Evolutionary conservation across 225 moss, liverwort and hornwort species (phyloP), one percentile per base, ranked within the genome.

Genomic region (Asterella californica): DNA sequence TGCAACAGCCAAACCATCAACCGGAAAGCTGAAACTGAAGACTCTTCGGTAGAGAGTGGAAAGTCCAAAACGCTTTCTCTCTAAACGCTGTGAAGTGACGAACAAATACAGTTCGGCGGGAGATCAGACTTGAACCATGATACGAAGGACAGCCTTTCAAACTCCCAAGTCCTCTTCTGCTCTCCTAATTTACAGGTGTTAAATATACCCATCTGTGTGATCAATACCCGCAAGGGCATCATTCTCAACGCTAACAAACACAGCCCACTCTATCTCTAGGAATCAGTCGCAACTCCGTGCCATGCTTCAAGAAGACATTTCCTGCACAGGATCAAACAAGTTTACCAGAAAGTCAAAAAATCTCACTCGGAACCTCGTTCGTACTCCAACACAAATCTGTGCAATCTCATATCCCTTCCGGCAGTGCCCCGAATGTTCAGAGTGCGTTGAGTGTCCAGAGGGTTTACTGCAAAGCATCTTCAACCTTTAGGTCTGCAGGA

Each of bases 221-320:
- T 47, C 24, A 48, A 14, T 53, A 27, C n/a, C 15, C 32, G 15
- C 53, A 53, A 47, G 18, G 33, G 15, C 1, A 30, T 10, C 74
- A 71, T 71, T 74, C 22, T 59, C 59, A 25, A 24, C 46, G 38
- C 18, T 46, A 69, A 22, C 55, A 79, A 34, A 15, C 33, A 38
- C 38, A 75, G 34, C 96, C 96, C 70, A 97, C 96, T 85, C 94
- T 91, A 71, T 97, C 96, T 65, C 96, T 91, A 83, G 96, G 94
- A 80, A 97, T 97, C 82, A 94, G 79, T 81, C 94, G 90, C 91
- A 97, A 82, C 79, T 97, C 96, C 27, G 91, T 90, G 80, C 96
- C 96, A 76, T 97, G 94, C 88, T 97, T 97, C 81, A 97, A 81
- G 82, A 97, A 97, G 36, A 94, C 94, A 79, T 97, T 97, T 55